Conservation (phyloP, 2,329 filamentous ascomycete genomes). For the Pseudogymnoascus sp. region DNA sequence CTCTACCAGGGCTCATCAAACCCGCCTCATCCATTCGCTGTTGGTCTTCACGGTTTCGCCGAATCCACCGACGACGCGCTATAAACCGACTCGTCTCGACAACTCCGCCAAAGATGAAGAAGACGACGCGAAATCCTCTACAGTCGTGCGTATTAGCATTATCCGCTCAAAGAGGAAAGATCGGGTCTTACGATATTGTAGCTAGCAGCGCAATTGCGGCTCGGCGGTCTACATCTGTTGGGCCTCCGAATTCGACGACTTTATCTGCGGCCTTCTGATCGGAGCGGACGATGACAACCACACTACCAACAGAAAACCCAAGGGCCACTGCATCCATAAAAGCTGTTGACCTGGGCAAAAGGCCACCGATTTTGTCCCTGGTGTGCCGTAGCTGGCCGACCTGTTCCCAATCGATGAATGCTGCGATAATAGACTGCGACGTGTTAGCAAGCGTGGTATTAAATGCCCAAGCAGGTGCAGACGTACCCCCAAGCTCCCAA, state of each 20-base stretch:
- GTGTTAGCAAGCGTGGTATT: neutral
- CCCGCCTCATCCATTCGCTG: neutral
- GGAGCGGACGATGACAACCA: neutral
- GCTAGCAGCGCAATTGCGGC: neutral
- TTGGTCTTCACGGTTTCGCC: neutral
- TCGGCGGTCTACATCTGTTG: neutral
- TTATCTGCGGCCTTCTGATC: neutral
- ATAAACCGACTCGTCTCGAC: neutral
- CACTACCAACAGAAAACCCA: neutral
- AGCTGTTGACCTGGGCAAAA: neutral
- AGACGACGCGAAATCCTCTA: neutral
- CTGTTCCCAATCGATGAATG: neutral
- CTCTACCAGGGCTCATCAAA: neutral
- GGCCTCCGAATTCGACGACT: neutral
- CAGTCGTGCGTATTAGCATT: neutral
- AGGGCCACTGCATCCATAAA: neutral
- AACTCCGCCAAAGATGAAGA: neutral
- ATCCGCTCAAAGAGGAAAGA: neutral
- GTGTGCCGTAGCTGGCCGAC: neutral
- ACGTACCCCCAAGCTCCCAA: neutral
- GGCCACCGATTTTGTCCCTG: neutral
- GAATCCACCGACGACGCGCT: neutral
- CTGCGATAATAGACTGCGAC: neutral
- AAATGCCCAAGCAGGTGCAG: neutral
- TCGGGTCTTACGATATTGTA: neutral